These are phyloP conservation scores for Monosporozyma siamensis DNA, from an alignment of 805 yeast genomes.

Conservation along the genomic window DNA sequence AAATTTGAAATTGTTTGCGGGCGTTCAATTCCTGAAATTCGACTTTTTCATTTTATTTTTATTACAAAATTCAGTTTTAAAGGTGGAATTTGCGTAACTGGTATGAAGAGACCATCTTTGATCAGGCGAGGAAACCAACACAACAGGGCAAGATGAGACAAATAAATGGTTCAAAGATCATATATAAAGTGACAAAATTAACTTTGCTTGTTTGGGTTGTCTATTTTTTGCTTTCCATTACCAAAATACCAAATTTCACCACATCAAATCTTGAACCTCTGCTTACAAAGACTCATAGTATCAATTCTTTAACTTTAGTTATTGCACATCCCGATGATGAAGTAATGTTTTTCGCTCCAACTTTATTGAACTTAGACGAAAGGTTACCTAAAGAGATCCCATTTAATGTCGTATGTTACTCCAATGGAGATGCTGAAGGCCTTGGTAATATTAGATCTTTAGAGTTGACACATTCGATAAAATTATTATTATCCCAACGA, in stretches of 20 bases:
- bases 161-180: conserved; percentile 2
- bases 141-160: not conserved
- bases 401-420: conserved; percentile 57
- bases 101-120: too few species aligned
- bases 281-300: not conserved
- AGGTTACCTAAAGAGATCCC: conserved; percentile 9
- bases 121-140: too few species aligned
- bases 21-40: too few species aligned
- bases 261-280: not conserved
- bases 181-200: conserved; percentile 8
- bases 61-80: too few species aligned
- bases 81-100: too few species aligned
- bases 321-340: conserved; percentile 98
- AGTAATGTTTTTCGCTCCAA: conserved; percentile 92
- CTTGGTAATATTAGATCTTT: conserved; percentile 52
- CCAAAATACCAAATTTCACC: not conserved
- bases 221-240: conserved; percentile 4
- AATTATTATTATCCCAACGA: conserved; percentile 13
- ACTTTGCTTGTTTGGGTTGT: conserved; percentile 6
- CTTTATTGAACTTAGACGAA: conserved; percentile 19
- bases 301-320: conserved; percentile 29
- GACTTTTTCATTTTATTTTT: too few species aligned
- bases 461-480: conserved; percentile 41
- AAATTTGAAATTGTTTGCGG: too few species aligned
- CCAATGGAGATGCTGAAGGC: conserved; percentile 70